phyloP scores from a whole-genome alignment of 1,284 basidiomycete genomes.

The Gymnopus androsaceus region DNA sequence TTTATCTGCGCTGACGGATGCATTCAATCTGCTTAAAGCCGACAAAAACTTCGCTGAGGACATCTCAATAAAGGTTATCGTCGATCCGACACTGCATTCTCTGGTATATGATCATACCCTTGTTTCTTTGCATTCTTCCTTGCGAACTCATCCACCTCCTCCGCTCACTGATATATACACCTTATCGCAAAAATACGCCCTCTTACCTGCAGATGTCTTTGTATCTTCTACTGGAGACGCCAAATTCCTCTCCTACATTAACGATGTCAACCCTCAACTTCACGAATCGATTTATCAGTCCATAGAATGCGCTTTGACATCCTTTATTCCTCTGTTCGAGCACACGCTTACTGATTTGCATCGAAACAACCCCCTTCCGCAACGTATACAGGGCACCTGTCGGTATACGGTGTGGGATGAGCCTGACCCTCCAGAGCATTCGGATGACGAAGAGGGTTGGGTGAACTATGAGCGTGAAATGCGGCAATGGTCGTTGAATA shows the following conservation, averaged over 20 bases:
- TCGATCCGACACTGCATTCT: slow-evolving; percentile 48
- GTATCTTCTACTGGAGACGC: slow-evolving; percentile 35
- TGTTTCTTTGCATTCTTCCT: slow-evolving; percentile 28
- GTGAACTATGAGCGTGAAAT: slow-evolving; percentile 40
- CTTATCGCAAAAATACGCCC: slow-evolving; percentile 38
- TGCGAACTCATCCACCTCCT: slow-evolving; percentile 31
- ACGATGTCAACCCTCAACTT: slow-evolving; percentile 49
- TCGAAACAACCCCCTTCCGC: slow-evolving; percentile 44
- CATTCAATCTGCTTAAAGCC: slow-evolving; percentile 15
- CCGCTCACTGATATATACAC: slow-evolving; percentile 36
- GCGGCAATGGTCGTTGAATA: slow-evolving; percentile 42
- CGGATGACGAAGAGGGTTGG: slow-evolving; percentile 53
- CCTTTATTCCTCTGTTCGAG: slow-evolving; percentile 52
- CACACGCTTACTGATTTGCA: slow-evolving; percentile 54
- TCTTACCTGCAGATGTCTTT: slow-evolving; percentile 49
- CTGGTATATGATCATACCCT: slow-evolving; percentile 48
- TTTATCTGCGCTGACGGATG: slow-evolving; percentile 20
- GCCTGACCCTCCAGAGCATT: slow-evolving; percentile 48
- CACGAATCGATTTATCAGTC: slow-evolving; percentile 32
- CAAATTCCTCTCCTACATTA: slow-evolving; percentile 53
- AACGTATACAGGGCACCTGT: slow-evolving; percentile 42
- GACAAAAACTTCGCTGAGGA: slow-evolving; percentile 20
- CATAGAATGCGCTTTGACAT: slow-evolving; percentile 38
- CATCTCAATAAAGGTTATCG: slow-evolving; percentile 30
- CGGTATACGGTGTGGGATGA: slow-evolving; percentile 49